Percentiles rank a stretch among this genome's conserved stretches.
These are phyloP conservation scores for Cercophora newfieldiana DNA, from an alignment of 495 filamentous ascomycete genomes.

Conservation along the genomic window DNA sequence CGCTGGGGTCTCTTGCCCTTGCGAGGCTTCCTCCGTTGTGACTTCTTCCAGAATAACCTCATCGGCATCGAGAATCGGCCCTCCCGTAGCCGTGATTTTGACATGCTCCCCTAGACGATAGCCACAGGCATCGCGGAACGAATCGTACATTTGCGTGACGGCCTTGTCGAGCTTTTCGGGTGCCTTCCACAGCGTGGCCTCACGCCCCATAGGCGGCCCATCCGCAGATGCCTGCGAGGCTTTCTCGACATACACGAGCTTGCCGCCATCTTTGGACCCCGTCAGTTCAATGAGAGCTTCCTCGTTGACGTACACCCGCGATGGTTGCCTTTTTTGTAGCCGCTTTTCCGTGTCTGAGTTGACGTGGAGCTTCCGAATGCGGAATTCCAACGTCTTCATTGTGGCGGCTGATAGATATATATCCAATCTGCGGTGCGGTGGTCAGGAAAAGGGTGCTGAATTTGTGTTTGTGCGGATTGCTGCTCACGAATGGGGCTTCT, in stretches of 20 bases:
- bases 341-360: conserved; percentile 42
- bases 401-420: background rate
- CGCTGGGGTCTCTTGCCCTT: background rate
- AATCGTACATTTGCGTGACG: conserved; percentile 64
- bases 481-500: too few species aligned
- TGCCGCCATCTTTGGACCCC: conserved; percentile 55
- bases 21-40: conserved; percentile 2
- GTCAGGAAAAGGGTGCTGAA: too few species aligned
- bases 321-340: conserved; percentile 44
- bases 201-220: conserved; percentile 35
- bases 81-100: conserved; percentile 45
- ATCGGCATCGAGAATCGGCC: conserved; percentile 38
- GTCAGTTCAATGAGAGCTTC: conserved; percentile 61
- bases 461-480: too few species aligned
- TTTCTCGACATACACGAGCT: conserved; percentile 55
- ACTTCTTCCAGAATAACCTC: conserved; percentile 40
- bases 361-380: conserved; percentile 47
- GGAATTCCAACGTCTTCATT: conserved; percentile 44
- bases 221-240: conserved; percentile 21
- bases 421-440: background rate
- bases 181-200: conserved; percentile 67
- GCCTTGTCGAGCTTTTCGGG: conserved; percentile 63
- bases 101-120: conserved; percentile 65
- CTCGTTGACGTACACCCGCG: conserved; percentile 64
- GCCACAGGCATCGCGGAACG: conserved; percentile 62